Evolutionary conservation across 331 rosid genomes (phyloP).

Genomic region (Malus hybrid): DNA sequence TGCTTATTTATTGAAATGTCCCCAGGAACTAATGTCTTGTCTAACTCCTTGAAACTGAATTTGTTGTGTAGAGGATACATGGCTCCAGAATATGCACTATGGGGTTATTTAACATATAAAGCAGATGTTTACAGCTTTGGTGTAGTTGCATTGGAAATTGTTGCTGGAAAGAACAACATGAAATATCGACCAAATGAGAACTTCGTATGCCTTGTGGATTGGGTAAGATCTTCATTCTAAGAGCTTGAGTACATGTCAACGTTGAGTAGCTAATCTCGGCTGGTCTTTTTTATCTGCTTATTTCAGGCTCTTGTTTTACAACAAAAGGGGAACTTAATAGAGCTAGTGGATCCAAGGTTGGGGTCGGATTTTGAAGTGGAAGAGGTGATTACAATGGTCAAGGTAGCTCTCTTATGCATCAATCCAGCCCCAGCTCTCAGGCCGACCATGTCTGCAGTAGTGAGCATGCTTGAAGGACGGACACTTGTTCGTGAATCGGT

Average conservation of each 20-base stretch:
- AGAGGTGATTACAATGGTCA: constrained; percentile 23
- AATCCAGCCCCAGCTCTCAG: constrained; percentile 28
- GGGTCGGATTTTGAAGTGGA: constrained; percentile 8
- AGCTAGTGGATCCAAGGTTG: constrained; percentile 20
- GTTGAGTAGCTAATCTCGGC: no score
- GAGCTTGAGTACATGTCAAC: no score
- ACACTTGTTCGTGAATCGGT: not conserved
- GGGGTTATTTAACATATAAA: constrained; percentile 10
- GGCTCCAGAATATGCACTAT: not conserved
- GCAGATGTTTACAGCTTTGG: constrained; percentile 18
- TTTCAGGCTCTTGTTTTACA: constrained; percentile 23
- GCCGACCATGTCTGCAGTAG: constrained; percentile 22
- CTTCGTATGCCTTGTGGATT: constrained; percentile 23
- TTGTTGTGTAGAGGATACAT: no score
- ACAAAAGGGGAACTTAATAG: constrained; percentile 21
- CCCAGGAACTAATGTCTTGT: no score
- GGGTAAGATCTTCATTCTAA: constrained; percentile 13
- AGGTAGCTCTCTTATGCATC: constrained; percentile 26
- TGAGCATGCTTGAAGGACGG: constrained; percentile 24
- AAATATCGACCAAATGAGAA: constrained; percentile 9
- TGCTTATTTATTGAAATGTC: no score
- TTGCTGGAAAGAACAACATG: constrained; percentile 24
- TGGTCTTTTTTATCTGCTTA: not conserved
- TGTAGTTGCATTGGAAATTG: constrained; percentile 22
- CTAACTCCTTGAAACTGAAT: no score